Evolutionary conservation across 495 filamentous ascomycete species (phyloP), one percentile per base, ranked within the genome.

Genomic region (Xeromyces bisporus): DNA sequence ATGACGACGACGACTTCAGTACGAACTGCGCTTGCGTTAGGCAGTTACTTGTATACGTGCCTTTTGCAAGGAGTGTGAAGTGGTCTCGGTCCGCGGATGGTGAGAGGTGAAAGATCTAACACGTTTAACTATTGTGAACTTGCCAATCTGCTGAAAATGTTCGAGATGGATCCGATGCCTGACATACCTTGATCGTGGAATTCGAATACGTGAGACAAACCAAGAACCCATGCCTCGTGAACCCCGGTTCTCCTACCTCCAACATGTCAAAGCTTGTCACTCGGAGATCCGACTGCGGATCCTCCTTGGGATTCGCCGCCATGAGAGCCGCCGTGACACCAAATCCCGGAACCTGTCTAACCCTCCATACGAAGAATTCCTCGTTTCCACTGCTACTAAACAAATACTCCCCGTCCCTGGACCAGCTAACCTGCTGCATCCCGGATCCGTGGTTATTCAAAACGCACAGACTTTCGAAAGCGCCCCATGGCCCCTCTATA

Each of bases 301-400:
- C 70, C 8, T 63, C 56, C 13, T 71, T 67, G 0, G 67, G 66
- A 41, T 70, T 75, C 7, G 58, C 50, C 0, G 71, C 72, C 41
- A 82, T 71, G 37, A 75, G 69, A 3, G 74, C 58, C 2, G 77
- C 69, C 18, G 73, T 62, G 25, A 76, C 28, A 35, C 72, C 57
- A 35, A 71, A 48, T 20, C 51, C 39, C 26, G 67, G 64, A 7
- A 85, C 47, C 1, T 33, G 41, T 1, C 56, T 50, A 7, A 93
- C 44, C 18, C 68, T 62, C 86, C 87, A 97, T 15, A 87, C 67
- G 34, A 71, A 87, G 37, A 96, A 76, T 43, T 96, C 91, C 42
- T 93, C 87, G 34, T 69, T 75, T 0, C 81, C 89, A 8, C 72
- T 83, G 39, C 79, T 81, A 33, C 78, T 89, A 45, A 96, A 77